Evolutionary conservation across 306 rosid genomes (phyloP), one percentile per base, ranked within the genome.

Genomic region (Pyrus pyrifolia): DNA sequence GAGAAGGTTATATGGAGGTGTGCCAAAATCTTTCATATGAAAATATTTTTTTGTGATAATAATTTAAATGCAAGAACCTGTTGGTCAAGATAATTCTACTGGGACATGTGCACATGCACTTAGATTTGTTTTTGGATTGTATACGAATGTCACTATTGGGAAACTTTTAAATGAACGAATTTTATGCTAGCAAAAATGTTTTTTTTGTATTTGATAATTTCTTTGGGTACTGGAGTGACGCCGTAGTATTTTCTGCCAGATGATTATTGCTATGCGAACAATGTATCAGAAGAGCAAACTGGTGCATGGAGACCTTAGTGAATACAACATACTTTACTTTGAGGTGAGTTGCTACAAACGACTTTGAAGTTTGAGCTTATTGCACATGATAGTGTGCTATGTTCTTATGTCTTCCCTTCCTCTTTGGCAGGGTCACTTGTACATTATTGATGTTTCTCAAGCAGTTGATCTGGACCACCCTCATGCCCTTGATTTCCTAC

Each of bases 261-360:
- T 94, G 77, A 86, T 94, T 81, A 79, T 91, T 25, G 88, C 88
- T 61, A 94, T 94, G 98, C 88, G 98, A 70, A 91, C 86, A 27
- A 74, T 91, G 76, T 94, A 94, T 82, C 97, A 91, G 80, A 91
- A 90, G 81, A 88, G 97, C 89, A 94, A 89, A 85, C 79, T 94
- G 83, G 98, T 94, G 78, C 98, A 94, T 35, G 97, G 97, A 51
- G 98, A 94, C 74, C 97, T 94, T 55, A 90, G 98, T 52, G 98
- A 94, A 85, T 91, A 94, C 80, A 94, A 90, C 80, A 86, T 89
- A 78, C 98, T 91, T 65, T 90, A 90, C 85, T 88, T 12, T 85
- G 97, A 94, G 92, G 98, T 87, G 74, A 57, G 27, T 30, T 58
- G 21, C 35, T 14, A 18, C 13, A 0, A 61, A 25, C 8, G 4